Evolutionary conservation across 2,329 filamentous ascomycete genomes (phyloP).

Genomic region (Ceratocystis huliohia): DNA sequence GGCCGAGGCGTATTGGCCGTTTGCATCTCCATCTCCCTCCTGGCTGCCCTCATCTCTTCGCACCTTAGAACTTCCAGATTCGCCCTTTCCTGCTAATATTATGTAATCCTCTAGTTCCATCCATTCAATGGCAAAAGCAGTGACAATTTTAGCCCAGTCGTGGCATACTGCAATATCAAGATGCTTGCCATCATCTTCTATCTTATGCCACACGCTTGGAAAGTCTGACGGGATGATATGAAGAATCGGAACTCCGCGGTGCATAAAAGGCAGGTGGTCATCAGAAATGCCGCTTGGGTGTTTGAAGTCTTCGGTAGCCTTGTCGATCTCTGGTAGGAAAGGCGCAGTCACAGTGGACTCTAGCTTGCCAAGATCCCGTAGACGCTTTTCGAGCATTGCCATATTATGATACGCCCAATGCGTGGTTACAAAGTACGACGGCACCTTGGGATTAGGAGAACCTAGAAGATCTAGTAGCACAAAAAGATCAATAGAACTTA

Average conservation of each 20-base stretch:
- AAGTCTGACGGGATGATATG: slow-evolving; percentile 83
- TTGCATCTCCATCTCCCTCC: neutral
- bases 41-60: slow-evolving; percentile 28
- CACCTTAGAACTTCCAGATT: slow-evolving; percentile 41
- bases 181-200: slow-evolving; percentile 72
- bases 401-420: slow-evolving; percentile 85
- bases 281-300: slow-evolving; percentile 51
- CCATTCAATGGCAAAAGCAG: slow-evolving; percentile 83
- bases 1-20: neutral
- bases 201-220: slow-evolving; percentile 73
- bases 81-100: slow-evolving; percentile 34
- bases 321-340: slow-evolving; percentile 56
- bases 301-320: slow-evolving; percentile 37
- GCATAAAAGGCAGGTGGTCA: slow-evolving; percentile 86
- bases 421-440: slow-evolving; percentile 78
- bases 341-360: slow-evolving; percentile 40
- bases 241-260: slow-evolving; percentile 70
- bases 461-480: slow-evolving; percentile 86
- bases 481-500: slow-evolving; percentile 76
- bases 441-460: slow-evolving; percentile 51
- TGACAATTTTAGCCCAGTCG: slow-evolving; percentile 78
- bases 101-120: slow-evolving; percentile 53
- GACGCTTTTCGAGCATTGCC: slow-evolving; percentile 58
- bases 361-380: slow-evolving; percentile 54
- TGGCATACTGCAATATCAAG: slow-evolving; percentile 66